Conservation (phyloP, 75 land plant species). For the Cupressus sempervirens region DNA sequence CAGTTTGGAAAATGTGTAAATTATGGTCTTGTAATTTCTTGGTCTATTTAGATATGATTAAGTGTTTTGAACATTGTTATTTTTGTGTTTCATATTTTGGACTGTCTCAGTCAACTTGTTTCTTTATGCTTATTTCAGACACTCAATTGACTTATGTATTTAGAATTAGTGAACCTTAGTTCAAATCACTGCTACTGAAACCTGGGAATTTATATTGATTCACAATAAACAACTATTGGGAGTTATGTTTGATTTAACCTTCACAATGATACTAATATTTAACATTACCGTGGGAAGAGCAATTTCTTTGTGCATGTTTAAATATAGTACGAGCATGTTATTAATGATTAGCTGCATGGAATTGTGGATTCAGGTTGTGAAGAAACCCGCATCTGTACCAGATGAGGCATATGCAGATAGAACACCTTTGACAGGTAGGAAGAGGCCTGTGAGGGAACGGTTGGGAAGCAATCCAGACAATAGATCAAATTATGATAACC, state of each 20-base stretch:
- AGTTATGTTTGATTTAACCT: neutral
- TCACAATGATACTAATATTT: neutral
- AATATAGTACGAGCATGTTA: neutral
- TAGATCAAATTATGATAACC: constrained; percentile 8
- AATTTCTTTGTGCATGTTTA: neutral
- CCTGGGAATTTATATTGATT: neutral
- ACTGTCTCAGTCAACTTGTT: neutral
- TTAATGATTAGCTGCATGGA: neutral
- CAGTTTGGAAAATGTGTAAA: neutral
- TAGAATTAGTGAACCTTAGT: neutral
- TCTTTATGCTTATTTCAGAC: neutral
- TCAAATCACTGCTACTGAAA: neutral
- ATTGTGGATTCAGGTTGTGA: constrained; percentile 26
- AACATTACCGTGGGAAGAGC: neutral
- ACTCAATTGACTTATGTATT: neutral
- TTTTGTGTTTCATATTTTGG: neutral
- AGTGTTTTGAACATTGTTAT: neutral
- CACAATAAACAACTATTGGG: neutral
- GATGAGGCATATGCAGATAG: constrained; percentile 21
- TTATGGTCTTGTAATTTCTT: neutral
- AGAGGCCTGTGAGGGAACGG: constrained; percentile 37
- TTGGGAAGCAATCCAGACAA: constrained; percentile 28
- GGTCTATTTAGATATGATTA: neutral
- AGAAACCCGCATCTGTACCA: constrained; percentile 16
- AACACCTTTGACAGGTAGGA: constrained; percentile 16